A percentile compares a stretch with the other conserved stretches of the same genome.
Conservation (phyloP, 2,329 filamentous ascomycete species). For the Bisporella sp. region DNA sequence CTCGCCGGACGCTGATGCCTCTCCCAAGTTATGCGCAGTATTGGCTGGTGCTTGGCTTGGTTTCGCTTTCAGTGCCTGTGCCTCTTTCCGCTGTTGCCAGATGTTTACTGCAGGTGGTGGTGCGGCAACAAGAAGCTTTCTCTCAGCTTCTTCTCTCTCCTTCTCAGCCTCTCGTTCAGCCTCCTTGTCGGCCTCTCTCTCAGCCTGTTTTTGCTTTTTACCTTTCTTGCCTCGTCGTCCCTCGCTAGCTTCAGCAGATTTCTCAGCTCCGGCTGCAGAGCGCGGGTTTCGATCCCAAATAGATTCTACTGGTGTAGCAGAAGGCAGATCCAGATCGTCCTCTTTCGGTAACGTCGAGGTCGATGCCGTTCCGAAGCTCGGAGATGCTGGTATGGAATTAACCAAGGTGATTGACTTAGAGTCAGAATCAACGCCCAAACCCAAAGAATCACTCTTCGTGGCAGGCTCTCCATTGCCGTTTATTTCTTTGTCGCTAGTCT, state of each 20-base stretch:
- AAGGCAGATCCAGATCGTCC: constrained; percentile 48
- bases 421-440: constrained; percentile 13
- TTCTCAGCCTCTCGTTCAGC: constrained; percentile 47
- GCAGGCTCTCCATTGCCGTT: constrained; percentile 18
- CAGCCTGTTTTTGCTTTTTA: constrained; percentile 25
- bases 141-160: constrained; percentile 52
- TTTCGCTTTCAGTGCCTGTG: constrained; percentile 43
- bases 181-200: constrained; percentile 43
- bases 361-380: constrained; percentile 46
- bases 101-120: constrained; percentile 79
- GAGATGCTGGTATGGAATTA: constrained; percentile 38
- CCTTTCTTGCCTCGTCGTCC: constrained; percentile 23
- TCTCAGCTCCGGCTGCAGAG: constrained; percentile 57
- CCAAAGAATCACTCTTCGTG: constrained; percentile 13
- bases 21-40: not conserved
- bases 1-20: constrained; percentile 18
- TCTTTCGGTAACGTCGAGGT: constrained; percentile 43
- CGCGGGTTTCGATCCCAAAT: constrained; percentile 62
- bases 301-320: constrained; percentile 57
- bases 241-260: constrained; percentile 36
- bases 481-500: constrained; percentile 18
- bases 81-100: constrained; percentile 75
- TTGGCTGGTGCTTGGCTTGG: constrained; percentile 10
- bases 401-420: constrained; percentile 15
- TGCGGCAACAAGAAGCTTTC: constrained; percentile 65